A percentile compares a stretch with the other conserved stretches of the same genome.
phyloP scores from a whole-genome alignment of 495 filamentous ascomycete genomes.

The Lepraria neglecta region DNA sequence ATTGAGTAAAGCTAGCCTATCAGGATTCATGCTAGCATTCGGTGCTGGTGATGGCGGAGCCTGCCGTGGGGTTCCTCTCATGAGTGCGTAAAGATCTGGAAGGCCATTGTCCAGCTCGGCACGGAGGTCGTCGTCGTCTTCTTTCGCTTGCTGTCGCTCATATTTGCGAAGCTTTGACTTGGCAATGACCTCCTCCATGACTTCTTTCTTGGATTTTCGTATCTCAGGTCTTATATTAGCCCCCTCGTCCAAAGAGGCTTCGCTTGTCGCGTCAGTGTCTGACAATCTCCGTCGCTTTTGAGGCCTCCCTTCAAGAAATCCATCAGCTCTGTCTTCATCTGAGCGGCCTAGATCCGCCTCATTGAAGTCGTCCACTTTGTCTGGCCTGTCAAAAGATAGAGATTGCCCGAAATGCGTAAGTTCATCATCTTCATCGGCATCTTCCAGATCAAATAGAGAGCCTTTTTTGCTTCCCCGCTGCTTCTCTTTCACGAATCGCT shows the following conservation, averaged over 20 bases:
- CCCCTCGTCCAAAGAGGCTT: slow-evolving; percentile 41
- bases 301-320: slow-evolving; percentile 42
- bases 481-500: slow-evolving; percentile 83
- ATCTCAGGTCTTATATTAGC: slow-evolving; percentile 52
- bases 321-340: slow-evolving; percentile 48
- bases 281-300: slow-evolving; percentile 57
- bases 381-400: slow-evolving; percentile 53
- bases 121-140: slow-evolving; percentile 87
- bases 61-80: slow-evolving; percentile 46
- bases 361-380: slow-evolving; percentile 63
- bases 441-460: slow-evolving; percentile 85
- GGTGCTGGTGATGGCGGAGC: slow-evolving; percentile 35
- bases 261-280: slow-evolving; percentile 35
- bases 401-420: slow-evolving; percentile 81
- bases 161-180: slow-evolving; percentile 95
- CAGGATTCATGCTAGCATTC: slow-evolving; percentile 51
- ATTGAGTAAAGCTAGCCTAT: slow-evolving; percentile 51
- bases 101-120: slow-evolving; percentile 73
- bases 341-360: slow-evolving; percentile 53
- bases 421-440: slow-evolving; percentile 59
- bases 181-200: slow-evolving; percentile 94
- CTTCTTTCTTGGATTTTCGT: slow-evolving; percentile 89
- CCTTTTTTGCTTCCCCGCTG: slow-evolving; percentile 61
- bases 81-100: slow-evolving; percentile 66
- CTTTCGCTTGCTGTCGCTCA: slow-evolving; percentile 85